phyloP scores from a whole-genome alignment of 2,329 filamentous ascomycete species.

The Aspergillus fumigatiaffinis region DNA sequence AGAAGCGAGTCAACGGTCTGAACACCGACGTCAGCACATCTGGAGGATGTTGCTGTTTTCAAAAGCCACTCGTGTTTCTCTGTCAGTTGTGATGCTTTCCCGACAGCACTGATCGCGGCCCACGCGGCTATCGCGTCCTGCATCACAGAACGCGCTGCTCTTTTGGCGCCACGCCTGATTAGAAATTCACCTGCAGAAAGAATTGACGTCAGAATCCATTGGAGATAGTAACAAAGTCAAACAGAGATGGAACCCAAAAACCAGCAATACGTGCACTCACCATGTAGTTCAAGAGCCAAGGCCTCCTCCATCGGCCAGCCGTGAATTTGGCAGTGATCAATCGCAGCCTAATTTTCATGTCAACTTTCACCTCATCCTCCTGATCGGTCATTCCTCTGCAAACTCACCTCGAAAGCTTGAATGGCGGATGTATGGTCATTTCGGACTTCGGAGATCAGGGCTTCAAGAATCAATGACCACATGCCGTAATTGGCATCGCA shows the following conservation, averaged over 20 bases:
- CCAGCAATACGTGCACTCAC: conserved; percentile 17
- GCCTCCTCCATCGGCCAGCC: conserved; percentile 58
- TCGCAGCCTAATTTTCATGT: conserved; percentile 48
- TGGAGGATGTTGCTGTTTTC: conserved; percentile 49
- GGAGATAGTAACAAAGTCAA: not conserved
- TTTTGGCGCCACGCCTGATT: conserved; percentile 52
- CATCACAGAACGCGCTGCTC: conserved; percentile 56
- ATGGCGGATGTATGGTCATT: conserved; percentile 45
- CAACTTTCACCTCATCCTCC: not conserved
- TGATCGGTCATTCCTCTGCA: not conserved
- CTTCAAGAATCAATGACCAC: conserved; percentile 55
- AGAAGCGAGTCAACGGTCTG: conserved; percentile 54
- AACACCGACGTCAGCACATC: conserved; percentile 52
- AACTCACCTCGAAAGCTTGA: conserved; percentile 32
- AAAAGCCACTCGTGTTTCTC: conserved; percentile 61
- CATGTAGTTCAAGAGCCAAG: conserved; percentile 58
- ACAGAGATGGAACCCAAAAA: not conserved
- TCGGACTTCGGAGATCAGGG: conserved; percentile 50
- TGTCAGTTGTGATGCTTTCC: conserved; percentile 55
- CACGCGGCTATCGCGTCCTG: conserved; percentile 58
- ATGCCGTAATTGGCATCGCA: conserved; percentile 59
- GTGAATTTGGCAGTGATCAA: conserved; percentile 58
- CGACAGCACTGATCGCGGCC: conserved; percentile 54
- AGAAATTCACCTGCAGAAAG: conserved; percentile 47
- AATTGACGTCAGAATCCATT: conserved; percentile 2